Conservation (phyloP, 2,329 filamentous ascomycete species). For the Fonsecaea erecta region DNA sequence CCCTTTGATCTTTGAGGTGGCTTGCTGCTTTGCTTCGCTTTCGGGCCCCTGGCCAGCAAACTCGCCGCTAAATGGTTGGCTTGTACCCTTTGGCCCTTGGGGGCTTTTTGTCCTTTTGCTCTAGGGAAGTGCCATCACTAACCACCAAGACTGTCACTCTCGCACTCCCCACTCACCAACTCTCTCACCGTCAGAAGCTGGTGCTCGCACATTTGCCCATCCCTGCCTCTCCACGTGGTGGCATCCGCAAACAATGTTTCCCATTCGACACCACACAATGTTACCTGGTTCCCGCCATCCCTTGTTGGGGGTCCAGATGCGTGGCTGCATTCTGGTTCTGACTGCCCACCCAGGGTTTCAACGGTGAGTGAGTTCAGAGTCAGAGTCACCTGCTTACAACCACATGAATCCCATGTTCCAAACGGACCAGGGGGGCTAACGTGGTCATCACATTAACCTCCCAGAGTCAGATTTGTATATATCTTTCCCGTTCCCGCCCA, state of each 20-base stretch:
- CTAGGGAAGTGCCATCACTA: not conserved
- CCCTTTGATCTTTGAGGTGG: not conserved
- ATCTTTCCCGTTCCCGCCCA: constrained; percentile 3
- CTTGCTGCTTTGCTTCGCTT: not conserved
- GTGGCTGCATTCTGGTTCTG: constrained; percentile 6
- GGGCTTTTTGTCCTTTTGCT: constrained; percentile 3
- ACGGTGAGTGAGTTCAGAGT: constrained; percentile 17
- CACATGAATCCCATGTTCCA: constrained; percentile 2
- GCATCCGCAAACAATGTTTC: not conserved
- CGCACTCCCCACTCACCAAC: not conserved
- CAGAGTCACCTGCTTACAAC: constrained; percentile 12
- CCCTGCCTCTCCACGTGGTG: constrained; percentile 16
- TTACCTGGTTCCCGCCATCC: constrained; percentile 9
- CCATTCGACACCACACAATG: constrained; percentile 13
- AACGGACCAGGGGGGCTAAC: constrained; percentile 8
- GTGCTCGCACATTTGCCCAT: not conserved
- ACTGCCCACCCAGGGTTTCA: not conserved
- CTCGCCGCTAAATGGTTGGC: not conserved
- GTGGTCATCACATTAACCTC: not conserved
- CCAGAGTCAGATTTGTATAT: constrained; percentile 12
- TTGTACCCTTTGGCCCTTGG: not conserved
- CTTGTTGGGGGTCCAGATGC: constrained; percentile 14
- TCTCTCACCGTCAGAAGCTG: not conserved
- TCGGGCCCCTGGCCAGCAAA: not conserved
- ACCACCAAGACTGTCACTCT: not conserved